Evolutionary conservation across 805 yeast genomes (phyloP).

Genomic region (Ogataea methanolica): DNA sequence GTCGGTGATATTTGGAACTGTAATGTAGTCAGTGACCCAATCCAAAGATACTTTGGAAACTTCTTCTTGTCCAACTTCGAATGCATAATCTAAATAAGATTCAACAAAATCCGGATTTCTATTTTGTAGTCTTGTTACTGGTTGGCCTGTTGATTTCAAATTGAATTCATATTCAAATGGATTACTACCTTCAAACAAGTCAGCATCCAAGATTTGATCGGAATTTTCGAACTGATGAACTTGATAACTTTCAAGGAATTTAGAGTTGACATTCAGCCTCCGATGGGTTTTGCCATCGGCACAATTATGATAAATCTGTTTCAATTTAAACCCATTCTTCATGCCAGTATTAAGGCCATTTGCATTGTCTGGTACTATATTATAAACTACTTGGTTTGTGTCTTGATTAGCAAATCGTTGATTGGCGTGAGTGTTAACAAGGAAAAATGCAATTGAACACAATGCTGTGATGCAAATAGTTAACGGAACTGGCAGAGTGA

Average conservation of each 20-base stretch:
- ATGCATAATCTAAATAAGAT: slow-evolving; percentile 56
- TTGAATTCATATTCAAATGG: slow-evolving; percentile 20
- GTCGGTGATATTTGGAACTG: slow-evolving; percentile 74
- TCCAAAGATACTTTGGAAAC: slow-evolving; percentile 44
- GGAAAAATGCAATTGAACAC: no score
- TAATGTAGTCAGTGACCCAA: slow-evolving; percentile 53
- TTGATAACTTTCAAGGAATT: slow-evolving; percentile 5
- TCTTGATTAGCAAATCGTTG: no score
- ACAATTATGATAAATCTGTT: slow-evolving; percentile 61
- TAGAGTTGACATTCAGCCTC: slow-evolving; percentile 25
- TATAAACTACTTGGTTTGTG: no score
- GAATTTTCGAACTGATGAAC: not conserved
- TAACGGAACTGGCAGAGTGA: no score
- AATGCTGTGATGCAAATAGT: no score
- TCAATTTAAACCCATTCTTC: slow-evolving; percentile 30
- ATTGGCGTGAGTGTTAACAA: no score
- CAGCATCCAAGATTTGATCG: slow-evolving; percentile 3
- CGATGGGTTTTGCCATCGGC: slow-evolving; percentile 43
- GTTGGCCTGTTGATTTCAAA: slow-evolving; percentile 10
- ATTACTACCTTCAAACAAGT: not conserved
- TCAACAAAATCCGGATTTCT: slow-evolving; percentile 62
- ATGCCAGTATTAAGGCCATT: not conserved
- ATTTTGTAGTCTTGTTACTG: slow-evolving; percentile 34
- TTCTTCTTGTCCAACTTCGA: slow-evolving; percentile 34
- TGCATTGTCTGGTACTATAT: not conserved